Conservation (phyloP, 192 early-diverging fungal genomes). For the Phycomyces nitens region DNA sequence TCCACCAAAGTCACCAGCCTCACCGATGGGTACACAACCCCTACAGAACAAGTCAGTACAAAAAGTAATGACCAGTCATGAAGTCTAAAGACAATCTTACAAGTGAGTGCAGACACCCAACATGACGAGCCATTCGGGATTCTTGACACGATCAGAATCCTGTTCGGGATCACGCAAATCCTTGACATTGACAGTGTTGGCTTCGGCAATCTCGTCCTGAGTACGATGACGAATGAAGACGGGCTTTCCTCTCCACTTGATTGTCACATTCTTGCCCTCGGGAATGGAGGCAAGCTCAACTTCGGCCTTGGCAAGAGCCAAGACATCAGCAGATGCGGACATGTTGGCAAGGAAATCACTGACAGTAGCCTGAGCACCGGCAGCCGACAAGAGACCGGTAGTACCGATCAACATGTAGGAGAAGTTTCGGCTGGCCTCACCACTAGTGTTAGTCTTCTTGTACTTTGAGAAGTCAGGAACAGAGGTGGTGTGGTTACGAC, state of each 20-base stretch:
- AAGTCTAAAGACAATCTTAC: too few relatives aligned
- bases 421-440: slow-evolving; percentile 68
- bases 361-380: slow-evolving; percentile 86
- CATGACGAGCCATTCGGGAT: slow-evolving; percentile 97
- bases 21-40: slow-evolving; percentile 97
- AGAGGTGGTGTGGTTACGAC: slow-evolving; percentile 45
- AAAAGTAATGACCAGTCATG: too few relatives aligned
- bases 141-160: slow-evolving; percentile 84
- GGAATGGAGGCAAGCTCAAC: slow-evolving; percentile 89
- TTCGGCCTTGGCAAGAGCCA: slow-evolving; percentile 97
- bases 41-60: slow-evolving; percentile 66
- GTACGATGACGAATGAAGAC: slow-evolving; percentile 97
- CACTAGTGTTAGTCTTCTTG: slow-evolving; percentile 59
- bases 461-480: slow-evolving; percentile 78
- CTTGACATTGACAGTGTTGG: slow-evolving; percentile 72
- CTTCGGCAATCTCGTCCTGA: slow-evolving; percentile 89
- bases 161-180: slow-evolving; percentile 89
- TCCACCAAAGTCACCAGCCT: slow-evolving; percentile 96
- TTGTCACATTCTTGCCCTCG: slow-evolving; percentile 92
- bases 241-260: slow-evolving; percentile 99
- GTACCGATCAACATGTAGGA: slow-evolving; percentile 95
- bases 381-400: slow-evolving; percentile 76
- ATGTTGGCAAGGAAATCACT: slow-evolving; percentile 81
- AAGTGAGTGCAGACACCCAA: slow-evolving; percentile 67
- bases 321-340: slow-evolving; percentile 95